These are phyloP conservation scores for Acacia crassicarpa DNA, from an alignment of 306 rosid genomes.

Conservation along the genomic window DNA sequence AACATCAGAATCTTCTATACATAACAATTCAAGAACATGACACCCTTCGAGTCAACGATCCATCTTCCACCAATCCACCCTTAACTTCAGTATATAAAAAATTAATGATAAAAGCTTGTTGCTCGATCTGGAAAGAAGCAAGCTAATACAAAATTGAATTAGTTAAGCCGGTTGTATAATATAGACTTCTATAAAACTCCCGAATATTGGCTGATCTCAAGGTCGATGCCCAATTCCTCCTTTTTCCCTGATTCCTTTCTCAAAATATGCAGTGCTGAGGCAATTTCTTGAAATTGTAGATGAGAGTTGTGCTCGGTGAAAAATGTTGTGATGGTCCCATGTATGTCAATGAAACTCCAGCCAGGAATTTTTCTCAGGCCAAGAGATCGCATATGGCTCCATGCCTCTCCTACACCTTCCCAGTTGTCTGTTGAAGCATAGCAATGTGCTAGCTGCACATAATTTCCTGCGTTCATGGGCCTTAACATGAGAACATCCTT, in stretches of 20 bases:
- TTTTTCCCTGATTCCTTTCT: constrained; percentile 54
- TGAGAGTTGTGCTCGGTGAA: constrained; percentile 69
- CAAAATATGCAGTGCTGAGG: constrained; percentile 38
- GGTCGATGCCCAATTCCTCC: constrained; percentile 31
- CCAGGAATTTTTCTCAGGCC: constrained; percentile 81
- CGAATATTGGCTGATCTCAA: constrained; percentile 25
- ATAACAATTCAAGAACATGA: background rate
- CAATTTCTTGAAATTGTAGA: constrained; percentile 55
- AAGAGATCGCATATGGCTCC: constrained; percentile 73
- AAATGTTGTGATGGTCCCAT: constrained; percentile 65
- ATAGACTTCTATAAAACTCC: background rate
- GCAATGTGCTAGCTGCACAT: constrained; percentile 67
- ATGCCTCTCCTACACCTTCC: constrained; percentile 70
- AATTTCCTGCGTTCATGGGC: constrained; percentile 66
- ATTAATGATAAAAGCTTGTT: background rate
- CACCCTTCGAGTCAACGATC: background rate
- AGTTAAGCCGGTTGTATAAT: background rate
- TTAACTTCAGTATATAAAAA: background rate
- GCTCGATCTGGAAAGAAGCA: background rate
- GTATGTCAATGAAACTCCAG: constrained; percentile 70
- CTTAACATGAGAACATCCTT: constrained; percentile 50
- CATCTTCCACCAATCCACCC: background rate
- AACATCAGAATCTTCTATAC: background rate
- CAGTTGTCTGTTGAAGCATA: constrained; percentile 72
- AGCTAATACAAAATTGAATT: background rate